A percentile compares a stretch with the other conserved stretches of the same genome.
These are phyloP conservation scores for Tardiomyces digboiensis DNA, from an alignment of 1,139 yeast species.

Conservation along the genomic window DNA sequence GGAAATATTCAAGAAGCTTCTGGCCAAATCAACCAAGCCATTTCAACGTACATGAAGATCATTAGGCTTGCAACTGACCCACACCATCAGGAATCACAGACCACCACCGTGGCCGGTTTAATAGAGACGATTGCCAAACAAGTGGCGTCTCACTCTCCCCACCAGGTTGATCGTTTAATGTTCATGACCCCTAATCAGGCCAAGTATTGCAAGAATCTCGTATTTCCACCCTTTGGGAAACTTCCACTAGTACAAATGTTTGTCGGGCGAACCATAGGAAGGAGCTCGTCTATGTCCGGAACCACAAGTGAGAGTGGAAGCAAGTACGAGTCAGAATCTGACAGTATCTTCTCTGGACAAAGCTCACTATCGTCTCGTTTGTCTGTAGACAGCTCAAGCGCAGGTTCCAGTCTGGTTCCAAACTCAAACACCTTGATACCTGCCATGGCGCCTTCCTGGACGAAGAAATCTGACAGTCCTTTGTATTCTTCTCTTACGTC, in stretches of 20 bases:
- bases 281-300: background rate
- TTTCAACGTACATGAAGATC: background rate
- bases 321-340: background rate
- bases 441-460: too few relatives aligned
- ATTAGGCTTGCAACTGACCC: background rate
- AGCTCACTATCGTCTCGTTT: background rate
- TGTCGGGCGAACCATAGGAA: background rate
- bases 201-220: conserved; percentile 7
- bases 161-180: too few relatives aligned
- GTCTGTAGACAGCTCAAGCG: background rate
- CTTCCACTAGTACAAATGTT: conserved; percentile 7
- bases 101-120: too few relatives aligned
- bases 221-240: conserved; percentile 11
- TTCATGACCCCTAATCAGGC: conserved; percentile 11
- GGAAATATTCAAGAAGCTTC: background rate
- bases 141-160: too few relatives aligned
- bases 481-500: too few relatives aligned
- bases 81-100: background rate
- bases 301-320: background rate
- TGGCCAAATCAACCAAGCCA: background rate
- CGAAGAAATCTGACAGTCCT: too few relatives aligned
- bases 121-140: too few relatives aligned
- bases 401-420: too few relatives aligned
- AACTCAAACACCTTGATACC: too few relatives aligned
- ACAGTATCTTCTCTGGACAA: background rate